Evolutionary conservation across 1,284 basidiomycete genomes (phyloP).

Genomic region (Fistulina hepatica): DNA sequence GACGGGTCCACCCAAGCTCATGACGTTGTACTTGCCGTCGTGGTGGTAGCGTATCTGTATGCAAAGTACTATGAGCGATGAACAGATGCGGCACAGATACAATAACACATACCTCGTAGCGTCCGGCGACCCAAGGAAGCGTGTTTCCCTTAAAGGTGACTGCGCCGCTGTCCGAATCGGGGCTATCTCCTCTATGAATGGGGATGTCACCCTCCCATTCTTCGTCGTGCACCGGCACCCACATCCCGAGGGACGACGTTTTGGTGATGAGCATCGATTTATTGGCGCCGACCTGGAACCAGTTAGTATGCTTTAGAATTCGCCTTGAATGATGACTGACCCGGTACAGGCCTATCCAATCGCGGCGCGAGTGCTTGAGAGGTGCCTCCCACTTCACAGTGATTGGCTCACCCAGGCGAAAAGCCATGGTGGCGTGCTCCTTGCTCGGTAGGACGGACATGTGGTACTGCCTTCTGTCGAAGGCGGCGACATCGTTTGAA

Average conservation of each 20-base stretch:
- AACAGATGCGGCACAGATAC: not conserved
- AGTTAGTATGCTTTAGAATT: slow-evolving; percentile 8
- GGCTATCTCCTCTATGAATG: slow-evolving; percentile 33
- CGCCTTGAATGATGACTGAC: slow-evolving; percentile 27
- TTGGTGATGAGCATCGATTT: slow-evolving; percentile 75
- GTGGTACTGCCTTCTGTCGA: slow-evolving; percentile 72
- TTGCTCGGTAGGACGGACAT: slow-evolving; percentile 49
- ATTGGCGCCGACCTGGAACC: slow-evolving; percentile 70
- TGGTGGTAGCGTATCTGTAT: slow-evolving; percentile 74
- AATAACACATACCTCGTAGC: slow-evolving; percentile 65
- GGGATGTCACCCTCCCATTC: slow-evolving; percentile 90
- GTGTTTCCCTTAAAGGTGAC: slow-evolving; percentile 68
- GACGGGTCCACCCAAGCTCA: slow-evolving; percentile 73
- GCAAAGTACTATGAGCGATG: slow-evolving; percentile 7
- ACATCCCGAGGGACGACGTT: slow-evolving; percentile 82
- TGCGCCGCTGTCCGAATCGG: slow-evolving; percentile 49
- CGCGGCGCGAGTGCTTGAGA: slow-evolving; percentile 77
- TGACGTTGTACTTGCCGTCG: slow-evolving; percentile 93
- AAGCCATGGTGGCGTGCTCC: slow-evolving; percentile 42
- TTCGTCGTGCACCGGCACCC: slow-evolving; percentile 84
- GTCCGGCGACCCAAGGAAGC: slow-evolving; percentile 79
- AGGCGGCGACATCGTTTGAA: slow-evolving; percentile 67
- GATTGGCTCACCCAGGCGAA: slow-evolving; percentile 89
- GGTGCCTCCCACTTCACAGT: slow-evolving; percentile 83
- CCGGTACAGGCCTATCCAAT: slow-evolving; percentile 95